Evolutionary conservation across 2,329 filamentous ascomycete genomes (phyloP).

Genomic region (Colletotrichum sp.): DNA sequence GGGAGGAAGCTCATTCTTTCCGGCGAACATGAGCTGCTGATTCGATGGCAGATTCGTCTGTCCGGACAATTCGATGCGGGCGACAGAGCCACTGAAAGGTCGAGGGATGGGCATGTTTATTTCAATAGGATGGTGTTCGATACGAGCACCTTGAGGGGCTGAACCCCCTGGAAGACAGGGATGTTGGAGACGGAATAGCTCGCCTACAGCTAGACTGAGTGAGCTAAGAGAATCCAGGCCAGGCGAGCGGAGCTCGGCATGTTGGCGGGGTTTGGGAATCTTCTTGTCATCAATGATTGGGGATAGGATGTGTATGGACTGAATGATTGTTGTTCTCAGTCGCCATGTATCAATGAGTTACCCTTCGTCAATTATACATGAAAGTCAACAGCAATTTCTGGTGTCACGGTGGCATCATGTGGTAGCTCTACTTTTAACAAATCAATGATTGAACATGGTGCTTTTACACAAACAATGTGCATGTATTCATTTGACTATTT

Average conservation of each 20-base stretch:
- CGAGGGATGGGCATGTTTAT: neutral
- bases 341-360: neutral
- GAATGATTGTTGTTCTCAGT: no score
- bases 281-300: neutral
- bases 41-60: neutral
- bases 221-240: neutral
- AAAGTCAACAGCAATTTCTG: neutral
- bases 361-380: neutral
- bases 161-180: neutral
- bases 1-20: slow-evolving; percentile 47
- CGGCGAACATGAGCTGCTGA: slow-evolving; percentile 21
- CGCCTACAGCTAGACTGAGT: neutral
- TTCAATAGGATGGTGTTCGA: neutral
- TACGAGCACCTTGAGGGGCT: neutral
- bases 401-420: neutral
- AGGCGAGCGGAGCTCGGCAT: neutral
- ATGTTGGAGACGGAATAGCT: neutral
- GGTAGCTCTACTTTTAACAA: neutral
- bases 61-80: neutral
- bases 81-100: neutral
- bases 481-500: neutral
- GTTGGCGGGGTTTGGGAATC: neutral
- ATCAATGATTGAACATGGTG: neutral
- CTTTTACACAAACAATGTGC: neutral
- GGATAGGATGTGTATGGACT: neutral